Percentiles rank a stretch among this genome's conserved stretches.
These are phyloP conservation scores for Crithidia brevicula DNA, from an alignment of 208 protist genomes.

Conservation along the genomic window DNA sequence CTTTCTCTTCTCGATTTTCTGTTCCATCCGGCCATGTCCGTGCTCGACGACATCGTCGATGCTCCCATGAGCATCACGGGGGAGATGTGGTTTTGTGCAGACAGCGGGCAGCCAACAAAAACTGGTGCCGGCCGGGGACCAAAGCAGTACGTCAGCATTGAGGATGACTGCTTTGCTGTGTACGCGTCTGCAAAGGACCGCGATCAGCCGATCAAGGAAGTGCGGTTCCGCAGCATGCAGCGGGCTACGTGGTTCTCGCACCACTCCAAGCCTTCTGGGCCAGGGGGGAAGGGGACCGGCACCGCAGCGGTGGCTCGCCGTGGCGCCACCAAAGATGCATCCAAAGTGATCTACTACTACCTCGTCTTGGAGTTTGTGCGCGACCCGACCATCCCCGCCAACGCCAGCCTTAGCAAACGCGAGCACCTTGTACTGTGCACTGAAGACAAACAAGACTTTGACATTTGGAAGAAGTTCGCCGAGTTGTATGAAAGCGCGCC, in stretches of 20 bases:
- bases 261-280: slow-evolving; percentile 43
- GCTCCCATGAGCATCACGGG: slow-evolving; percentile 70
- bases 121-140: slow-evolving; percentile 66
- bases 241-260: slow-evolving; percentile 76
- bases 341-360: slow-evolving; percentile 65
- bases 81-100: slow-evolving; percentile 82
- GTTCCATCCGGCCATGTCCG: slow-evolving; percentile 7
- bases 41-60: slow-evolving; percentile 46
- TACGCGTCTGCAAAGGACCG: slow-evolving; percentile 70
- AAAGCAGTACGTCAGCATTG: slow-evolving; percentile 78
- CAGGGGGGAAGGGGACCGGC: background rate
- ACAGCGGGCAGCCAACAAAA: slow-evolving; percentile 65
- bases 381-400: slow-evolving; percentile 44
- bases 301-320: slow-evolving; percentile 6
- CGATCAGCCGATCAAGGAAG: slow-evolving; percentile 53
- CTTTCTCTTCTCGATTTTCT: too few species aligned
- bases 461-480: slow-evolving; percentile 79
- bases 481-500: slow-evolving; percentile 65
- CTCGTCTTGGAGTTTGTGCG: slow-evolving; percentile 81
- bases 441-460: slow-evolving; percentile 78
- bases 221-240: slow-evolving; percentile 82
- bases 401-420: slow-evolving; percentile 49
- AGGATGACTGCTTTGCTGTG: slow-evolving; percentile 64
- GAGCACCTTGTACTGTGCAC: slow-evolving; percentile 84
- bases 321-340: slow-evolving; percentile 8